phyloP scores from a whole-genome alignment of 1,284 basidiomycete genomes.

The Phenoliferia sp. region DNA sequence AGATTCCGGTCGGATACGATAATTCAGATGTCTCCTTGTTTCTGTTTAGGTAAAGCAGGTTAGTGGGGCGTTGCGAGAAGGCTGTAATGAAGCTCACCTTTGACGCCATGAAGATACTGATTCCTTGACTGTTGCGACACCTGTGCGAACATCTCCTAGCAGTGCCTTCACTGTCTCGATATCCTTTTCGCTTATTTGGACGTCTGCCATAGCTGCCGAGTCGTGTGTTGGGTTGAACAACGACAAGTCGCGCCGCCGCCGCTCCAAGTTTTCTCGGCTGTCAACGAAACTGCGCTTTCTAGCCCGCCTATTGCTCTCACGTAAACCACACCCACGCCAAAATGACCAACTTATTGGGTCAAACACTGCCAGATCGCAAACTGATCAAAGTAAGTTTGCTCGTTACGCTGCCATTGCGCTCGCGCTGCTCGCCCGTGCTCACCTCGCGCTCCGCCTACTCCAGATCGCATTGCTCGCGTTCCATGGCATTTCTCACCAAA shows the following conservation, averaged over 20 bases:
- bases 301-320: no score
- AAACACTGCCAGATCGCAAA: conserved; percentile 63
- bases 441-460: background rate
- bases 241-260: no score
- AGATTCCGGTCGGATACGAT: conserved; percentile 67
- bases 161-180: conserved; percentile 14
- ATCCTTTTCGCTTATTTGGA: background rate
- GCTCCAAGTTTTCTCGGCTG: no score
- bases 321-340: background rate
- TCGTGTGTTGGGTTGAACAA: no score
- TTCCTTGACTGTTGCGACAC: conserved; percentile 3
- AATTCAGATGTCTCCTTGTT: conserved; percentile 15
- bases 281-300: no score
- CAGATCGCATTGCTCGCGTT: conserved; percentile 79
- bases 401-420: no score
- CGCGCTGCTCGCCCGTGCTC: background rate
- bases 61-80: background rate
- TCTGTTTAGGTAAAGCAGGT: background rate
- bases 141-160: conserved; percentile 5
- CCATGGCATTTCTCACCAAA: conserved; percentile 72
- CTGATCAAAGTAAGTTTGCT: conserved; percentile 56
- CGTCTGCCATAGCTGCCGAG: no score
- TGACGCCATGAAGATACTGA: conserved; percentile 12
- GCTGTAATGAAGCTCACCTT: background rate
- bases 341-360: conserved; percentile 58